Percentiles rank a stretch among this genome's conserved stretches.
Evolutionary conservation across 1,284 basidiomycete species (phyloP).

Genomic region (Kwoniella shivajii): DNA sequence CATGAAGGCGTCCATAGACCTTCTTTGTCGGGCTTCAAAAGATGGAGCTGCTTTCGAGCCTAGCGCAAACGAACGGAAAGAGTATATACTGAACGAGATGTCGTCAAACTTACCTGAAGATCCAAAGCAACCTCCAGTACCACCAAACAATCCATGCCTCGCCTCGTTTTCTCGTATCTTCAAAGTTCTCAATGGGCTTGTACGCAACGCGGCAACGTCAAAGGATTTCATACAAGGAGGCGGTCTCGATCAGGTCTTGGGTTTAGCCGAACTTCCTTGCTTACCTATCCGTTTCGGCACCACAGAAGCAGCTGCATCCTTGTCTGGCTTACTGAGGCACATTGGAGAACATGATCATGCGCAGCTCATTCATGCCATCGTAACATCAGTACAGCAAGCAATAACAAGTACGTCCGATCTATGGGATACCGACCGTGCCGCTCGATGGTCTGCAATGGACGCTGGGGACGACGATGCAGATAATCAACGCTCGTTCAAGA

Average conservation of each 20-base stretch:
- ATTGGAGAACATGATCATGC: conserved; percentile 83
- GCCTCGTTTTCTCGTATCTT: conserved; percentile 31
- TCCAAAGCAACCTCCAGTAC: not conserved
- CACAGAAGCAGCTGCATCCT: conserved; percentile 75
- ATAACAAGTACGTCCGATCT: conserved; percentile 72
- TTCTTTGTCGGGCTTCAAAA: conserved; percentile 66
- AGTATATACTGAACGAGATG: conserved; percentile 26
- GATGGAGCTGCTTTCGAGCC: conserved; percentile 34
- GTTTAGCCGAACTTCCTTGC: conserved; percentile 79
- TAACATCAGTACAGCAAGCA: conserved; percentile 70
- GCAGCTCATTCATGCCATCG: conserved; percentile 72
- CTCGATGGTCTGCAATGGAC: conserved; percentile 60
- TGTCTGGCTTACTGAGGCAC: conserved; percentile 83
- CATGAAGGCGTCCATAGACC: conserved; percentile 71
- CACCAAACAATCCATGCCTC: conserved; percentile 24
- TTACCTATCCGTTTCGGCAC: conserved; percentile 86
- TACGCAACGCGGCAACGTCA: conserved; percentile 83
- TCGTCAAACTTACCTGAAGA: not conserved
- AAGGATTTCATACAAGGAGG: conserved; percentile 84
- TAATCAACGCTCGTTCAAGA: conserved; percentile 58
- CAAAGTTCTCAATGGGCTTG: conserved; percentile 75
- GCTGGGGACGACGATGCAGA: conserved; percentile 13
- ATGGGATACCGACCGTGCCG: conserved; percentile 62
- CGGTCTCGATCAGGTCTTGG: conserved; percentile 74
- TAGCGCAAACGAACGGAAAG: conserved; percentile 16